These are phyloP conservation scores for Begonia peltatifolia DNA, from an alignment of 306 rosid genomes.

Conservation along the genomic window DNA sequence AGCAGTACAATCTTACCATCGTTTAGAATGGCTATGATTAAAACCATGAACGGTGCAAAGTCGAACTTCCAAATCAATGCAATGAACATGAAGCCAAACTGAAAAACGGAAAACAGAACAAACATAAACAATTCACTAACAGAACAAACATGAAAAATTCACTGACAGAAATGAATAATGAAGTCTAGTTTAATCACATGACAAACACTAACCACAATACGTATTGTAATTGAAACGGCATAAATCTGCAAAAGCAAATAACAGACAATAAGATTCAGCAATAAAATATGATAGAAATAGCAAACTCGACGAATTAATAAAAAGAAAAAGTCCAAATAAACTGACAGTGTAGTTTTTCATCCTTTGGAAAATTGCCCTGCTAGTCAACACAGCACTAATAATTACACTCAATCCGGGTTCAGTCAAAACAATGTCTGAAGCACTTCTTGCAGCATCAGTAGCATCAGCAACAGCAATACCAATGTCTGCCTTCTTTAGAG, in stretches of 20 bases:
- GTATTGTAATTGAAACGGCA: constrained; percentile 96
- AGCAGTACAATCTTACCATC: constrained; percentile 43
- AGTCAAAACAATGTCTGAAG: constrained; percentile 95
- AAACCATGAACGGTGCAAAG: constrained; percentile 96
- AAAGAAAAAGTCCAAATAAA: constrained; percentile 3
- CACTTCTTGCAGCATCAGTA: constrained; percentile 95
- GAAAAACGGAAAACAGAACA: constrained; percentile 17
- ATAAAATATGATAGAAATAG: neutral
- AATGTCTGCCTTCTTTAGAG: constrained; percentile 88
- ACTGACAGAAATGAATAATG: constrained; percentile 1
- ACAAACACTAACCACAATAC: constrained; percentile 78
- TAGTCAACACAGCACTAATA: constrained; percentile 92
- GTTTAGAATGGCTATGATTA: constrained; percentile 86
- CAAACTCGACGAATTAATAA: constrained; percentile 1
- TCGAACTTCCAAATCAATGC: constrained; percentile 95
- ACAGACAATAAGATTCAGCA: constrained; percentile 3
- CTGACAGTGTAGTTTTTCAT: constrained; percentile 98
- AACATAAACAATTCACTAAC: neutral
- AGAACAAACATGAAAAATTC: constrained; percentile 1
- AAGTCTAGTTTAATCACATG: constrained; percentile 2
- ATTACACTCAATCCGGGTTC: constrained; percentile 98
- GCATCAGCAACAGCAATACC: constrained; percentile 99
- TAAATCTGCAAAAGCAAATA: constrained; percentile 50
- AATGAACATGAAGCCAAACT: constrained; percentile 95
- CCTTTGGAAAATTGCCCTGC: constrained; percentile 98